phyloP scores from a whole-genome alignment of 768 basidiomycete genomes.

The Agrocybe pediades region DNA sequence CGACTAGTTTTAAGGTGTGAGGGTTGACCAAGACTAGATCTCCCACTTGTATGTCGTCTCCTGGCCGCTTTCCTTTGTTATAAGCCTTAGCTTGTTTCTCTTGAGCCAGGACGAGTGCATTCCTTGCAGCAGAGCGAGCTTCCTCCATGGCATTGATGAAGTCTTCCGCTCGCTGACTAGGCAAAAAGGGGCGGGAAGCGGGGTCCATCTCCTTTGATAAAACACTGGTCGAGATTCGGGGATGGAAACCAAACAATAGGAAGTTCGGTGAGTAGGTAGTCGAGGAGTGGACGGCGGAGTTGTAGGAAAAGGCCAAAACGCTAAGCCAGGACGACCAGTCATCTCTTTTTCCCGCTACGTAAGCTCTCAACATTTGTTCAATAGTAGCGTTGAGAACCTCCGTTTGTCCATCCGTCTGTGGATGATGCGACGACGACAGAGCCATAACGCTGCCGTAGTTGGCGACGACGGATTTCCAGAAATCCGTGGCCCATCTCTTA shows the following conservation, averaged over 20 bases:
- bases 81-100: no score
- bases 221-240: conserved; percentile 3
- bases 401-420: no score
- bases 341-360: no score
- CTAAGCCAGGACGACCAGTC: conserved; percentile 28
- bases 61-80: no score
- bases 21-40: conserved; percentile 26
- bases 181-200: neutral
- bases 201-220: neutral
- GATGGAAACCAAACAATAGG: conserved; percentile 29
- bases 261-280: conserved; percentile 27
- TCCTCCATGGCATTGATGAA: neutral
- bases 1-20: conserved; percentile 22
- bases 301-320: conserved; percentile 30
- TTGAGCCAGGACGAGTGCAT: no score
- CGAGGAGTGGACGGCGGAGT: conserved; percentile 24
- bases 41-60: no score
- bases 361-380: no score
- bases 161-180: conserved; percentile 1
- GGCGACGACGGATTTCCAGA: conserved; percentile 27
- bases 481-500: conserved; percentile 23
- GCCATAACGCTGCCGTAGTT: conserved; percentile 25
- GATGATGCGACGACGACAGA: conserved; percentile 29
- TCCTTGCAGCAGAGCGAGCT: neutral
- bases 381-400: no score